Percentiles rank a stretch among this genome's conserved stretches.
Conservation (phyloP, 2,329 filamentous ascomycete species). For the Fusarium acutatum region DNA sequence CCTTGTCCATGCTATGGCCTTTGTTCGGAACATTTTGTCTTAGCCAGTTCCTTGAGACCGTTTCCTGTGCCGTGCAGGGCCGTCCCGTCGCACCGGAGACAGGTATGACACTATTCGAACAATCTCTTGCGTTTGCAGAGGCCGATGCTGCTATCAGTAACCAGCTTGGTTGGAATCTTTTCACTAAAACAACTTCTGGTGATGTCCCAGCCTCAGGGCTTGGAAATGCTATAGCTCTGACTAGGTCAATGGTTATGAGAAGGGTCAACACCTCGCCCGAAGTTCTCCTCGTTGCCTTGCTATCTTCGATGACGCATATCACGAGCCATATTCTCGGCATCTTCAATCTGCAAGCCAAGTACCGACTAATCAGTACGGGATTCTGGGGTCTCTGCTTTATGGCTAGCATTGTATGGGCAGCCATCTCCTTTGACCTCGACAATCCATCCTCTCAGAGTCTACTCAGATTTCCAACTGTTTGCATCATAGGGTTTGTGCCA, state of each 20-base stretch:
- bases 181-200: constrained; percentile 57
- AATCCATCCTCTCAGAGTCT: constrained; percentile 71
- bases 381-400: constrained; percentile 94
- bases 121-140: constrained; percentile 94
- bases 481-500: constrained; percentile 92
- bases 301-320: constrained; percentile 90
- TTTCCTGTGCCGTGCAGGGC: constrained; percentile 89
- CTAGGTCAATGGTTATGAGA: constrained; percentile 73
- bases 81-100: constrained; percentile 83
- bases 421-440: constrained; percentile 68
- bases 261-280: constrained; percentile 90
- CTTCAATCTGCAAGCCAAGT: constrained; percentile 79
- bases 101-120: constrained; percentile 96
- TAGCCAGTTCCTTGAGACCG: constrained; percentile 88
- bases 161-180: constrained; percentile 76
- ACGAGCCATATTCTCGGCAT: constrained; percentile 85
- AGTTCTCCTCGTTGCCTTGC: constrained; percentile 82
- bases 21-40: constrained; percentile 74
- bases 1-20: constrained; percentile 79
- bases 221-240: constrained; percentile 57
- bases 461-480: constrained; percentile 90
- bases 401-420: constrained; percentile 81
- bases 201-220: constrained; percentile 35
- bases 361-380: constrained; percentile 85
- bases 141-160: constrained; percentile 88